phyloP scores from a whole-genome alignment of 2,329 filamentous ascomycete genomes.

The Microdochium trichocladiopsis region DNA sequence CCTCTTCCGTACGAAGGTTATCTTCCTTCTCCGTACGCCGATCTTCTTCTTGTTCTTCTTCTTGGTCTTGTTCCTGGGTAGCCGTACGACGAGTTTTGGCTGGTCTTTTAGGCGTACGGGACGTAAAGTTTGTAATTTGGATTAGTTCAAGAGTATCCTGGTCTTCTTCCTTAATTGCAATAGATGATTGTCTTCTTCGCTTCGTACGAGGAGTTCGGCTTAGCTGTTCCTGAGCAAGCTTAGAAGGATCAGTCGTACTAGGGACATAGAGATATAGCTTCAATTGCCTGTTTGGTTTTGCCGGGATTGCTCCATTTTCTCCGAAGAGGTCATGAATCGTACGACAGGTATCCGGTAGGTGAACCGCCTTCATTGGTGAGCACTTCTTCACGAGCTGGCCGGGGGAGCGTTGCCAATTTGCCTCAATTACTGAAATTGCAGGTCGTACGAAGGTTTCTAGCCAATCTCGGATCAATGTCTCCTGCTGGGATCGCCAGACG shows the following conservation, averaged over 20 bases:
- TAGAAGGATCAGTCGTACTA: not conserved
- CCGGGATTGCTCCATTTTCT: not conserved
- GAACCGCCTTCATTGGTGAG: not conserved
- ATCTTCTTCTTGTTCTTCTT: too few relatives aligned
- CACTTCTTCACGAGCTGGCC: not conserved
- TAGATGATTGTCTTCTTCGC: not conserved
- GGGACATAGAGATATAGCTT: not conserved
- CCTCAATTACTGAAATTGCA: not conserved
- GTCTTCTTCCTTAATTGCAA: too few relatives aligned
- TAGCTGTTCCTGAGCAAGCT: too few relatives aligned
- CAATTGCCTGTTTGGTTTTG: not conserved
- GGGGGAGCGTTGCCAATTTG: not conserved
- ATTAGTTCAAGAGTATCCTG: too few relatives aligned
- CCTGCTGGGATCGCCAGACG: too few relatives aligned
- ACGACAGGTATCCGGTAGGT: not conserved
- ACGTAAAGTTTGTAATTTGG: too few relatives aligned
- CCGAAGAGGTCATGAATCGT: not conserved
- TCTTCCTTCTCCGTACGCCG: too few relatives aligned
- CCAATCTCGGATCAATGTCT: not conserved
- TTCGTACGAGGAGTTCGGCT: not conserved
- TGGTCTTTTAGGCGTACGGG: too few relatives aligned
- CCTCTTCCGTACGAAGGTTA: too few relatives aligned
- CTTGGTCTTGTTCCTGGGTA: too few relatives aligned
- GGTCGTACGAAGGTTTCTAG: not conserved
- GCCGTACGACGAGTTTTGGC: too few relatives aligned